phyloP scores from a whole-genome alignment of 2,329 filamentous ascomycete genomes.

The Aureobasidium subglaciale region DNA sequence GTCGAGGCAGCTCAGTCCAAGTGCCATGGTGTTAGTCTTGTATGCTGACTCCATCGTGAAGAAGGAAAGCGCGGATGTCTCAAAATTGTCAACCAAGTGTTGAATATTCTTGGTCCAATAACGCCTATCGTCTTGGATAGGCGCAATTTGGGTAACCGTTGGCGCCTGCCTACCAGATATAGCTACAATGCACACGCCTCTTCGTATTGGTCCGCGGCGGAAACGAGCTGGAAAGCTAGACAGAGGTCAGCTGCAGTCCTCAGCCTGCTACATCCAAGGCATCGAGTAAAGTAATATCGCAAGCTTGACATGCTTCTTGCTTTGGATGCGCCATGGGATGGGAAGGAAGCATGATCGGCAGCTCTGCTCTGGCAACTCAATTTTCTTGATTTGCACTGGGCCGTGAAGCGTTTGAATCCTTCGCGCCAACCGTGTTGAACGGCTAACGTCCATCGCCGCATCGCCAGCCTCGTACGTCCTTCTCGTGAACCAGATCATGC shows the following conservation, averaged over 20 bases:
- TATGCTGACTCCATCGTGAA: background rate
- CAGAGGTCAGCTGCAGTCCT: background rate
- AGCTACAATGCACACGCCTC: background rate
- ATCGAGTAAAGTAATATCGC: background rate
- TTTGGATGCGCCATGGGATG: background rate
- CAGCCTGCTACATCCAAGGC: background rate
- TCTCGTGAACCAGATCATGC: background rate
- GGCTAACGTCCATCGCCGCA: background rate
- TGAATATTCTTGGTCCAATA: slow-evolving; percentile 5
- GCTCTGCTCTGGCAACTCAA: background rate
- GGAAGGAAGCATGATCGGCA: background rate
- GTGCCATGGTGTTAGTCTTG: slow-evolving; percentile 1
- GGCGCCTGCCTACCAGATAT: slow-evolving; percentile 5
- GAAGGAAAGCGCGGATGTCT: background rate
- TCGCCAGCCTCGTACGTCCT: background rate
- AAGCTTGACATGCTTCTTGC: background rate
- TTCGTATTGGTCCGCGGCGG: slow-evolving; percentile 11
- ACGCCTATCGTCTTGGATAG: slow-evolving; percentile 7
- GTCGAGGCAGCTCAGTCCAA: background rate
- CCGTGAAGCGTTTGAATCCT: slow-evolving; percentile 3
- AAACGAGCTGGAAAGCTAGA: background rate
- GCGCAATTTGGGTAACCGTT: slow-evolving; percentile 8
- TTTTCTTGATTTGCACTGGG: background rate
- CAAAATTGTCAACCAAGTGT: background rate
- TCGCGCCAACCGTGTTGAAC: background rate